Conservation (phyloP, 257 asterid species). For the Phtheirospermum japonicum region DNA sequence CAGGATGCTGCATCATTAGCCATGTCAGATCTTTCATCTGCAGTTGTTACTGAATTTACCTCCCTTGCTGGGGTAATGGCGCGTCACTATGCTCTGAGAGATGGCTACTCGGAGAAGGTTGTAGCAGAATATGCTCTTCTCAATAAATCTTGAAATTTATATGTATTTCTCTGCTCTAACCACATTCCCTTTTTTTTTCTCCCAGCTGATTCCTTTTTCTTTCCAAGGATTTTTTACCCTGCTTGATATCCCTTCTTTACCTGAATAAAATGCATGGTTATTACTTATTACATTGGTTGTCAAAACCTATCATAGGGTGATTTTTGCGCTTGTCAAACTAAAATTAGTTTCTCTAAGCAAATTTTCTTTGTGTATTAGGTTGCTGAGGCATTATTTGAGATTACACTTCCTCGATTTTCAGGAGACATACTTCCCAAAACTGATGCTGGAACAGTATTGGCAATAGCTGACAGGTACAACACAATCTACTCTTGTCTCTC, state of each 20-base stretch:
- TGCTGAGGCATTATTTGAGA: conserved; percentile 85
- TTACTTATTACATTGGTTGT: conserved; percentile 14
- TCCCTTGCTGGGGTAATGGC: conserved; percentile 93
- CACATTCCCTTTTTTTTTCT: conserved; percentile 16
- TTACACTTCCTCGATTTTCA: conserved; percentile 86
- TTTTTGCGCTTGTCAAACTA: conserved; percentile 8
- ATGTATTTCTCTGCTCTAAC: conserved; percentile 10
- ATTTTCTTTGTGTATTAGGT: conserved; percentile 46
- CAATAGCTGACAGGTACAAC: conserved; percentile 79
- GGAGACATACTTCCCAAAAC: conserved; percentile 89
- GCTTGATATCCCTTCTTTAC: not conserved
- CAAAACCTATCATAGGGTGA: conserved; percentile 1
- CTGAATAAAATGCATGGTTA: not conserved
- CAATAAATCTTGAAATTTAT: conserved; percentile 16
- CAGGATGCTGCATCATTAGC: conserved; percentile 78
- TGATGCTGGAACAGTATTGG: conserved; percentile 77
- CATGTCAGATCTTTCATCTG: conserved; percentile 89
- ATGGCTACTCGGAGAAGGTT: conserved; percentile 88
- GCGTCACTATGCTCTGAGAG: conserved; percentile 93
- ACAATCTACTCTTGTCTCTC: not conserved
- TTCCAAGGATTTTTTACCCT: too few species aligned
- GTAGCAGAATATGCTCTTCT: conserved; percentile 16
- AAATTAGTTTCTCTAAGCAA: conserved; percentile 21
- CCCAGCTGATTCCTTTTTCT: not conserved
- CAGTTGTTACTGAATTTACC: conserved; percentile 93